Conservation (phyloP, 129 eudicot species). For the Centella asiatica region DNA sequence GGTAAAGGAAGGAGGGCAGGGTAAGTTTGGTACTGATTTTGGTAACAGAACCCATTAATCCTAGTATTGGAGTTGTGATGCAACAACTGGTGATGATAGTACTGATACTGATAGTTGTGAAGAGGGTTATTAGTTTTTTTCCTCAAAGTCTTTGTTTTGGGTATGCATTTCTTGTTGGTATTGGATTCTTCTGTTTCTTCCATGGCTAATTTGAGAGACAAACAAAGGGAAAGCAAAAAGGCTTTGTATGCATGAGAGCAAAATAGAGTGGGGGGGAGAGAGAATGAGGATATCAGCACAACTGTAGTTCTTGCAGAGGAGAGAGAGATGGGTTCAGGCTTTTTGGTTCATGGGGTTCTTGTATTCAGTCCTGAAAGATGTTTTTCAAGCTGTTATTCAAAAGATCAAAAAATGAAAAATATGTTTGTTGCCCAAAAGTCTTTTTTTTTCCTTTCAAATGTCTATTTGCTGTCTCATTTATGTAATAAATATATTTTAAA, state of each 20-base stretch:
- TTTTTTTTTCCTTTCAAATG: no score
- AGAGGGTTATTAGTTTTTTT: conserved; percentile 17
- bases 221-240: conserved; percentile 30
- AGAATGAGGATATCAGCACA: conserved; percentile 24
- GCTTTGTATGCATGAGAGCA: conserved; percentile 44
- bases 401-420: no score
- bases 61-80: conserved; percentile 26
- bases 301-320: conserved; percentile 48
- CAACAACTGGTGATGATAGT: conserved; percentile 35
- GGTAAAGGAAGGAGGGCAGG: conserved; percentile 59
- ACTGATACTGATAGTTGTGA: conserved; percentile 28
- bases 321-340: conserved; percentile 12
- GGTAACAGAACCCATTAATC: conserved; percentile 24
- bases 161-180: conserved; percentile 44
- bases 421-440: no score
- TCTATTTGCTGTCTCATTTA: no score
- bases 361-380: no score
- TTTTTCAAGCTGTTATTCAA: conserved; percentile 1
- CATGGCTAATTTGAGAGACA: conserved; percentile 33
- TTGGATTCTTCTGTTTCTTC: conserved; percentile 52
- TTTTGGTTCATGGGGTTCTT: not conserved
- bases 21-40: conserved; percentile 41
- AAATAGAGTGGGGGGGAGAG: conserved; percentile 17
- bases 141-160: conserved; percentile 37
- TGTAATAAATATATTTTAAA: no score